Evolutionary conservation across 192 early-diverging fungal genomes (phyloP).

Genomic region (Coemansia sp.): DNA sequence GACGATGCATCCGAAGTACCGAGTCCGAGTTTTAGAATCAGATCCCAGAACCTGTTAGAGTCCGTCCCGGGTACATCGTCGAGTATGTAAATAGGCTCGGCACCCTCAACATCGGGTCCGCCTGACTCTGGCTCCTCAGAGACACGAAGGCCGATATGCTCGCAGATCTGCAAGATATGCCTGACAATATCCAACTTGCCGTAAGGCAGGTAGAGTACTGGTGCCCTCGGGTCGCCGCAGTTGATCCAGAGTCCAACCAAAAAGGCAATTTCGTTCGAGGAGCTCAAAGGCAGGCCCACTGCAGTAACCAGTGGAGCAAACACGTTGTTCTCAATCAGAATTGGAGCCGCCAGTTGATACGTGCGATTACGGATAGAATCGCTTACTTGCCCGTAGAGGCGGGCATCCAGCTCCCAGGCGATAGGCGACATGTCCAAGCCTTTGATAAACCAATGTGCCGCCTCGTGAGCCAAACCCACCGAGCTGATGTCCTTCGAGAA

Average conservation of each 20-base stretch:
- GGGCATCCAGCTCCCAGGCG: slow-evolving; percentile 38
- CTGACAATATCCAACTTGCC: background rate
- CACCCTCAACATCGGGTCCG: background rate
- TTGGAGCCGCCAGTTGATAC: slow-evolving; percentile 23
- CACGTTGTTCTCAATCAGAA: slow-evolving; percentile 7
- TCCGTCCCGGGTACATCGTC: background rate
- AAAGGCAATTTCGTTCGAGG: background rate
- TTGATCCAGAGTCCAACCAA: slow-evolving; percentile 14
- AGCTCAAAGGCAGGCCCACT: background rate
- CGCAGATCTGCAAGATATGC: background rate
- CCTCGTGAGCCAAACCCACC: slow-evolving; percentile 3
- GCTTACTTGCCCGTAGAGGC: slow-evolving; percentile 16
- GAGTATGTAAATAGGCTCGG: background rate
- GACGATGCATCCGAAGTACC: background rate
- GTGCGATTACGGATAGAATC: slow-evolving; percentile 12
- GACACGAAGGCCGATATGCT: background rate
- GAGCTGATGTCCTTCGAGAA: background rate
- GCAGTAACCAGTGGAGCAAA: slow-evolving; percentile 8
- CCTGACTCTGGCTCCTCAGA: background rate
- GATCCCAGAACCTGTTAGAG: background rate
- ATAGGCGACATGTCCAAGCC: background rate
- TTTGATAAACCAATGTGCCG: slow-evolving; percentile 17
- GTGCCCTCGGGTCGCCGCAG: background rate
- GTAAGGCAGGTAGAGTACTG: background rate
- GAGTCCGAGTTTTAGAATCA: background rate